Base-by-base conservation (phyloP, 2,329 filamentous ascomycete genomes). In the Fusarium poae region DNA sequence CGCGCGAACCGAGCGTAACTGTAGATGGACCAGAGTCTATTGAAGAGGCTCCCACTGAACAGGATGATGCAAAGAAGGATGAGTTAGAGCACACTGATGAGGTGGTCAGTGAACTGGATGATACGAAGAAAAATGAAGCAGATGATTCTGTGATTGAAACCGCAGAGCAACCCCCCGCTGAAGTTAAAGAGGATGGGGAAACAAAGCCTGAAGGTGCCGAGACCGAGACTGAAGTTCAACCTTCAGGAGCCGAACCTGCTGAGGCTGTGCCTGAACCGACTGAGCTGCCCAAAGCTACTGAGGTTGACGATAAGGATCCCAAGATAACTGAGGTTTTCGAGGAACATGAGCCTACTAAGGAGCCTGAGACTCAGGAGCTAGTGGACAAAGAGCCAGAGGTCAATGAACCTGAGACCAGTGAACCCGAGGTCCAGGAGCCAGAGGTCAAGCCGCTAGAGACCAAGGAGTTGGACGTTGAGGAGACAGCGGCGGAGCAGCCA, bases 1-100 rank as follows among this genome's bases (percentile, higher is more conserved):
- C 70, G 49, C 46, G 61, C 13, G 71, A 74, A 39, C 66, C 68
- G 2, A 57, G 74, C 1, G 78, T 77, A 55, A 70, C 72, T 23
- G 75, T 72, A 20, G 53, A 52, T 15, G 39, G 68, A 56, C 64
- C 64, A 12, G 56, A 57, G 20, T 43, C 53, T 29, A 16, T 23
- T 10, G 55, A 62, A 42, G 23, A 55, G 15, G 25, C 34, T 20
- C 8, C 29, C 9, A 20, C 40, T 11, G 58, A 54, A 20, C 15
- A 18, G 11, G 30, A 55, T n/a, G 42, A 49, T 15, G 29, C 25
- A 7, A 60, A 68, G 3, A 37, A 68, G 27, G 55, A 43, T 12
- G 44, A 71, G 34, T 30, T 57, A 15, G 64, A 57, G 18, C 45
- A 59, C 20, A 16, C n/a, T 11, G 51, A 61, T 37, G 21, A 54